These are phyloP conservation scores for Meripilus lineatus DNA, from an alignment of 1,284 basidiomycete species.

Conservation along the genomic window DNA sequence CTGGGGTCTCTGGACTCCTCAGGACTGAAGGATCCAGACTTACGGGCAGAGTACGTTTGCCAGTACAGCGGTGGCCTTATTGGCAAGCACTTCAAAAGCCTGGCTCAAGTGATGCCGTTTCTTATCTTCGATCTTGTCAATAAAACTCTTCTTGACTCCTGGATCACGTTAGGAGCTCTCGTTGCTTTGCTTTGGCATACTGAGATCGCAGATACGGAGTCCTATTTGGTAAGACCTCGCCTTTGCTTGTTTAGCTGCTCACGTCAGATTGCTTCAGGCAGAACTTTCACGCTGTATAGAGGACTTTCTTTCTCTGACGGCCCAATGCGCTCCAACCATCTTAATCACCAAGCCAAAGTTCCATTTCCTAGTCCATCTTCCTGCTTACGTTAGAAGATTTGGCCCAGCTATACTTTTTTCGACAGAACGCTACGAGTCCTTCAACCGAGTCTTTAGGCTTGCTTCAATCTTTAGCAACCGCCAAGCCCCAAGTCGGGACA, in stretches of 20 bases:
- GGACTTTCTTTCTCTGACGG: conserved; percentile 5
- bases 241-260: background rate
- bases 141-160: background rate
- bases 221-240: conserved; percentile 20
- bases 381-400: conserved; percentile 9
- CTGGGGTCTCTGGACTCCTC: conserved; percentile 13
- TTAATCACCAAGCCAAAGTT: conserved; percentile 14
- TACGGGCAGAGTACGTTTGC: conserved; percentile 18
- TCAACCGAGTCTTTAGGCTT: conserved; percentile 14
- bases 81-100: conserved; percentile 29
- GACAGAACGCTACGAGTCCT: conserved; percentile 16
- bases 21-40: conserved; percentile 11
- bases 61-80: conserved; percentile 22
- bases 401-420: conserved; percentile 15
- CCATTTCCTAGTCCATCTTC: conserved; percentile 14
- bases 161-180: background rate
- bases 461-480: conserved; percentile 15
- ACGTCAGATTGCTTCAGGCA: background rate
- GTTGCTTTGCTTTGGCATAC: background rate
- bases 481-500: conserved; percentile 15
- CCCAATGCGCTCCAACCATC: conserved; percentile 2
- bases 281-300: conserved; percentile 12
- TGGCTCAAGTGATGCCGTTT: conserved; percentile 26
- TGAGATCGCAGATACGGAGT: conserved; percentile 2
- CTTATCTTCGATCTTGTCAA: background rate